These are phyloP conservation scores for Phytophthora sojae DNA, from an alignment of 352 stramenopile genomes.

Conservation along the genomic window DNA sequence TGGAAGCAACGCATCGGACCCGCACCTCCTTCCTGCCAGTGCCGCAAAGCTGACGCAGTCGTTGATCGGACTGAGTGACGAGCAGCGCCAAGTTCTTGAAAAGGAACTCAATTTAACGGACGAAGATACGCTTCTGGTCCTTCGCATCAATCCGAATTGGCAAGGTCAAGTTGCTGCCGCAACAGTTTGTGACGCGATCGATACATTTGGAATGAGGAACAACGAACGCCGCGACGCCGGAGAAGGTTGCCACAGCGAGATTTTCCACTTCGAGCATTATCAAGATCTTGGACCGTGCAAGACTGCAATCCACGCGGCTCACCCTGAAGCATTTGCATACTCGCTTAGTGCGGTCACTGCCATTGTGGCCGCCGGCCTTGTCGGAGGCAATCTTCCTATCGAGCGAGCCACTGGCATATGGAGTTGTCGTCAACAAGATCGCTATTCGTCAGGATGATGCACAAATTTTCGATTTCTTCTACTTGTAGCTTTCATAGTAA, in stretches of 20 bases:
- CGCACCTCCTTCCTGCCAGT: constrained; percentile 9
- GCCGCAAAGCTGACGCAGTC: constrained; percentile 14
- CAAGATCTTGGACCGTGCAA: constrained; percentile 6
- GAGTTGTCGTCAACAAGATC: constrained; percentile 1
- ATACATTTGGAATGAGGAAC: constrained; percentile 10
- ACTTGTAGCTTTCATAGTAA: background rate
- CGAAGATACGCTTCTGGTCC: constrained; percentile 9
- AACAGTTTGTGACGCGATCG: constrained; percentile 8
- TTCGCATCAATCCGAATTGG: constrained; percentile 9
- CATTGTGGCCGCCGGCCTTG: background rate
- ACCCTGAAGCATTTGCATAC: constrained; percentile 1
- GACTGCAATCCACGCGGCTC: background rate
- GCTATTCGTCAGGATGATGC: constrained; percentile 4
- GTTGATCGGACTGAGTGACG: constrained; percentile 12
- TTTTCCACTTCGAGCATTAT: constrained; percentile 14
- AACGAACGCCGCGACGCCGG: constrained; percentile 1
- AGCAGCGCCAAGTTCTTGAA: constrained; percentile 15
- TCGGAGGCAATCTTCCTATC: background rate
- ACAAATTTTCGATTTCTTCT: background rate
- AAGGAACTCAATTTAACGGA: constrained; percentile 11
- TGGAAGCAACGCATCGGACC: constrained; percentile 9
- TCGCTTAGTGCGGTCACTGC: background rate
- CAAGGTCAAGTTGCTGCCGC: constrained; percentile 9
- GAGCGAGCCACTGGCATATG: constrained; percentile 1
- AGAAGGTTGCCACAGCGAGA: background rate